Evolutionary conservation across 1,284 basidiomycete species (phyloP), one percentile per base, ranked within the genome.

Genomic region (Mycena citricolor): DNA sequence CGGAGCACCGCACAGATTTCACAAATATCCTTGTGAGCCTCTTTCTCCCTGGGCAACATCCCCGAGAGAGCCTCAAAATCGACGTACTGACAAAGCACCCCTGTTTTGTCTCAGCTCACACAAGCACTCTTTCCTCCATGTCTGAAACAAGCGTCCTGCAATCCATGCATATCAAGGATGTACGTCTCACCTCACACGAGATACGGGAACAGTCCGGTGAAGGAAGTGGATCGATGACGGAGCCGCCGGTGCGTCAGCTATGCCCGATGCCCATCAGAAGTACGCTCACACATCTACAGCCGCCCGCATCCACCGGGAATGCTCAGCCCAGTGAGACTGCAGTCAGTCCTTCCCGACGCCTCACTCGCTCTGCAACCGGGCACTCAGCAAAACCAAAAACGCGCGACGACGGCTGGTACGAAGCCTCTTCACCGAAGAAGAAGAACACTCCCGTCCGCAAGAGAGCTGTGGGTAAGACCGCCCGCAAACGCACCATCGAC

Each of bases 351-450:
- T 34, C 34, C 11, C 42, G 50, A 5, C 50, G 45, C 2, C 39
- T 47, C 3, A 52, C 50, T 19, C 41, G 50, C 12, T 52, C 50
- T 5, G 23, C 37, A 17, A 48, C 50, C 5, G 50, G 50, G 21
- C 41, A 38, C 39, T 42, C 42, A 31, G 30, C 45, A 1, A 47
- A 47, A 20, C 44, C 44, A 7, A 8, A 42, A 5, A 35, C 32
- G 13, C 50, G 50, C 17, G 50, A 52, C 12, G 50, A 52, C 8
- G 47, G 44, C 33, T 42, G 39, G 42, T 47, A 47, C 30, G 31
- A 48, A 4, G 8, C 19, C 11, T 16, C 8, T 19, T 22, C 14
- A 13, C 21, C 50, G 4, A 45, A 41, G 7, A 47, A 47, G 36
- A 47, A 46, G 36, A 31, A 7, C n/a, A 19, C 34, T 22, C 44